Conservation (phyloP, 768 basidiomycete species). For the Russula sp. region DNA sequence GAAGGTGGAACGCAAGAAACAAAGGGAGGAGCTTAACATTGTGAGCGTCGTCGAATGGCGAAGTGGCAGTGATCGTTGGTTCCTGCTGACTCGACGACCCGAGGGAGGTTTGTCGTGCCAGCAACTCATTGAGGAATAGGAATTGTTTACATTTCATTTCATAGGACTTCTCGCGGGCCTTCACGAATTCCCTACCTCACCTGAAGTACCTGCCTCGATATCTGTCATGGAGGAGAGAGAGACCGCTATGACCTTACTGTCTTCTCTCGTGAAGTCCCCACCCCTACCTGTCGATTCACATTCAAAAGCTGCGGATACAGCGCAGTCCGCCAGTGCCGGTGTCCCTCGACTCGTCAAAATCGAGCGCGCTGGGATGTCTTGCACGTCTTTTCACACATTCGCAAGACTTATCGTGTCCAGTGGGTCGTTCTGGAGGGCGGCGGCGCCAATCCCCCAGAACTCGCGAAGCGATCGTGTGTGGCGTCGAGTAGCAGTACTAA, state of each 20-base stretch:
- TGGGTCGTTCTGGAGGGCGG: slow-evolving; percentile 69
- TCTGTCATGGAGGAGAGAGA: slow-evolving; percentile 37
- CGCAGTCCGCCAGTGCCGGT: slow-evolving; percentile 4
- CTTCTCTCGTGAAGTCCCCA: slow-evolving; percentile 40
- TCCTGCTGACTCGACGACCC: slow-evolving; percentile 78
- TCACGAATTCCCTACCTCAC: slow-evolving; percentile 76
- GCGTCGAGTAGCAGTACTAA: neutral
- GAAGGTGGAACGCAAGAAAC: slow-evolving; percentile 78
- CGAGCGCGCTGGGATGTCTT: slow-evolving; percentile 60
- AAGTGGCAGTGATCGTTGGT: slow-evolving; percentile 48
- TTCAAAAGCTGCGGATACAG: slow-evolving; percentile 11
- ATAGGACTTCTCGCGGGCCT: slow-evolving; percentile 87
- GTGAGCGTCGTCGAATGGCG: slow-evolving; percentile 88
- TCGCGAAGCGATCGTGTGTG: slow-evolving; percentile 16
- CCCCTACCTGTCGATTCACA: slow-evolving; percentile 14
- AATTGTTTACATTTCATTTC: slow-evolving; percentile 12
- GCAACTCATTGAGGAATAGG: slow-evolving; percentile 1
- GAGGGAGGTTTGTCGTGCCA: slow-evolving; percentile 57
- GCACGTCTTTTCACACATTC: slow-evolving; percentile 89
- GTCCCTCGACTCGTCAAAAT: slow-evolving; percentile 44
- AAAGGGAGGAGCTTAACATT: slow-evolving; percentile 78
- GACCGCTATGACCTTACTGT: slow-evolving; percentile 41
- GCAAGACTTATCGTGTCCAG: slow-evolving; percentile 75
- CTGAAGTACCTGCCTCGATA: slow-evolving; percentile 50
- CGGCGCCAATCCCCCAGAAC: slow-evolving; percentile 42